Conservation (phyloP, 805 yeast genomes). For the Teunomyces gatunensis region DNA sequence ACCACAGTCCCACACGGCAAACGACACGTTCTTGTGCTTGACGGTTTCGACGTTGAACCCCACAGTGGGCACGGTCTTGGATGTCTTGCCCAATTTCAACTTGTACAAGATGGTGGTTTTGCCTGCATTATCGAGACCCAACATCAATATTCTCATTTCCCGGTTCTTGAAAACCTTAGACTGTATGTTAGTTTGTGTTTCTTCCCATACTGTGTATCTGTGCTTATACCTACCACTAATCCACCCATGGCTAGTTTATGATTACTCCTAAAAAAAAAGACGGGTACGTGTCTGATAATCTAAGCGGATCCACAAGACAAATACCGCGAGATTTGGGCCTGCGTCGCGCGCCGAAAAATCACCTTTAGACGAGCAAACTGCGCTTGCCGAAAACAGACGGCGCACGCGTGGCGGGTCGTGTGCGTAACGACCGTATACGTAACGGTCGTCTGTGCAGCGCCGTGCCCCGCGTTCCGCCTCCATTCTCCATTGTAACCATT, state of each 20-base stretch:
- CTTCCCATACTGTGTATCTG: too few relatives aligned
- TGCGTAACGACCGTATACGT: too few relatives aligned
- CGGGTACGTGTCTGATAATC: conserved; percentile 1
- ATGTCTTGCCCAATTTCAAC: conserved; percentile 70
- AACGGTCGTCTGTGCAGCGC: too few relatives aligned
- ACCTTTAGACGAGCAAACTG: not conserved
- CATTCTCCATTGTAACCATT: too few relatives aligned
- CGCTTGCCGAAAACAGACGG: too few relatives aligned
- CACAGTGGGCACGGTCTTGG: conserved; percentile 85
- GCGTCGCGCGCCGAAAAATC: not conserved
- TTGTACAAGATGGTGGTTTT: conserved; percentile 87
- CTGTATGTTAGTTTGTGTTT: conserved; percentile 11
- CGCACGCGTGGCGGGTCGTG: too few relatives aligned
- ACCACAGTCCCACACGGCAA: conserved; percentile 94
- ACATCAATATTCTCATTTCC: conserved; percentile 93
- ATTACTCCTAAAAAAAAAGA: not conserved
- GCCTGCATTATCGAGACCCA: conserved; percentile 92
- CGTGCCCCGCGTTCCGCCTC: too few relatives aligned
- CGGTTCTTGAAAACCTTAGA: conserved; percentile 64
- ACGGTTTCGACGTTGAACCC: conserved; percentile 92
- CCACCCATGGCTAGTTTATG: conserved; percentile 14
- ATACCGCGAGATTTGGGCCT: too few relatives aligned
- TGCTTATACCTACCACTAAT: conserved; percentile 17
- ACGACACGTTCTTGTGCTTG: conserved; percentile 74
- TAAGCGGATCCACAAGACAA: not conserved